Conservation (phyloP, 176 grass and related monocot species). For the Rhynchospora breviuscula region DNA sequence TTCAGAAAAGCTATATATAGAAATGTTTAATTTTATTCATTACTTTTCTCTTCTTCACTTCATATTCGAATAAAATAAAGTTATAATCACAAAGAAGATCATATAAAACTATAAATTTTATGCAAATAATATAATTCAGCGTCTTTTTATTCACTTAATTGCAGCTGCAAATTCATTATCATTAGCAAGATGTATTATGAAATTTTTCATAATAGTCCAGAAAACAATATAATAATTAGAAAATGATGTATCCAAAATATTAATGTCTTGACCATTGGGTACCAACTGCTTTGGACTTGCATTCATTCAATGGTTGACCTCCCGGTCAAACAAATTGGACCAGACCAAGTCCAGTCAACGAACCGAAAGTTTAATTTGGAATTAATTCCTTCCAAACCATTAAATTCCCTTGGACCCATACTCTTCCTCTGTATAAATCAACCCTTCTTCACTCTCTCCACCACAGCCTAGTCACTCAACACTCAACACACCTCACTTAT, state of each 20-base stretch:
- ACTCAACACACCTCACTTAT: neutral
- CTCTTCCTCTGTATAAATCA: neutral
- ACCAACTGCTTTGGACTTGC: neutral
- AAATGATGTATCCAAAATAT: neutral
- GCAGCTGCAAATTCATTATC: neutral
- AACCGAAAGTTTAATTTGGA: neutral
- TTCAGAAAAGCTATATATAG: neutral
- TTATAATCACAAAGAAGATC: neutral
- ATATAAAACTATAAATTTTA: neutral
- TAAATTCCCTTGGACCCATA: neutral
- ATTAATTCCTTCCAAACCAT: conserved; percentile 8
- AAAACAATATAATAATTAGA: neutral
- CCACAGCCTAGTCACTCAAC: neutral
- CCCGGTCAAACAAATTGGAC: neutral
- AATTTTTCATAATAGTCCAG: neutral
- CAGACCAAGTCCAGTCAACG: neutral
- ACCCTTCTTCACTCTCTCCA: neutral
- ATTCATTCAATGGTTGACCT: neutral
- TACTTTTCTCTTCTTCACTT: neutral
- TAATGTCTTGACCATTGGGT: neutral
- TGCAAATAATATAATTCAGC: neutral
- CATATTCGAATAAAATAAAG: neutral
- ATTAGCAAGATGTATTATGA: no score
- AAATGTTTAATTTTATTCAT: neutral
- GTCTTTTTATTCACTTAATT: neutral